Evolutionary conservation across 345 rosid species (phyloP).

Genomic region (Eucalyptus curtisii): DNA sequence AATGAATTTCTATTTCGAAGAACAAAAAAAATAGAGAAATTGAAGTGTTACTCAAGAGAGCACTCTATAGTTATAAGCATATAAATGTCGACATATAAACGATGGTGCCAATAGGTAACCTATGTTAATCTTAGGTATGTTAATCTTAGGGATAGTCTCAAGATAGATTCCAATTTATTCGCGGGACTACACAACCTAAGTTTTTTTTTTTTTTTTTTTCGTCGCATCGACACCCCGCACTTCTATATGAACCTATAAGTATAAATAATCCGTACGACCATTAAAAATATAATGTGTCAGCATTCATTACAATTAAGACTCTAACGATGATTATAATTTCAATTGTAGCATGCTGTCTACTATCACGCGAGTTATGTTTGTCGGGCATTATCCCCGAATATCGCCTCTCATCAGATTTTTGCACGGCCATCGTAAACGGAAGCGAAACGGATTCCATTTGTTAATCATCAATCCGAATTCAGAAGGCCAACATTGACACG

Average conservation of each 20-base stretch:
- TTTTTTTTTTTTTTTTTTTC: too few relatives aligned
- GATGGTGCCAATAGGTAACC: background rate
- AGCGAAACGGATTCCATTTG: too few relatives aligned
- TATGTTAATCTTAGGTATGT: background rate
- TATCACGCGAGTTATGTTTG: too few relatives aligned
- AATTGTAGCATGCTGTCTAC: fast-evolving
- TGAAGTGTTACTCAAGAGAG: background rate
- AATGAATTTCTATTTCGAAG: too few relatives aligned
- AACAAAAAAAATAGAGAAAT: too few relatives aligned
- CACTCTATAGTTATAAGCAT: background rate
- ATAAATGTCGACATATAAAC: background rate
- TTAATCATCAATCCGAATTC: too few relatives aligned
- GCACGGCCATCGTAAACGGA: background rate
- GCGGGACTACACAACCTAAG: background rate
- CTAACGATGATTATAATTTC: fast-evolving
- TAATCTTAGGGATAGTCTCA: background rate
- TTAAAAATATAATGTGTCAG: background rate
- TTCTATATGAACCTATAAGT: fast-evolving
- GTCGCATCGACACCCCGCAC: fast-evolving
- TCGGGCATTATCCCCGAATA: background rate
- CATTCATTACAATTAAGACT: background rate
- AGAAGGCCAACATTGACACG: too few relatives aligned
- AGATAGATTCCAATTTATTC: background rate
- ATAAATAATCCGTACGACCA: fast-evolving
- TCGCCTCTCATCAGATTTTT: background rate